Percentiles rank a stretch among this genome's conserved stretches.
Conservation (phyloP, 257 asterid species). For the Solanum pennellii region DNA sequence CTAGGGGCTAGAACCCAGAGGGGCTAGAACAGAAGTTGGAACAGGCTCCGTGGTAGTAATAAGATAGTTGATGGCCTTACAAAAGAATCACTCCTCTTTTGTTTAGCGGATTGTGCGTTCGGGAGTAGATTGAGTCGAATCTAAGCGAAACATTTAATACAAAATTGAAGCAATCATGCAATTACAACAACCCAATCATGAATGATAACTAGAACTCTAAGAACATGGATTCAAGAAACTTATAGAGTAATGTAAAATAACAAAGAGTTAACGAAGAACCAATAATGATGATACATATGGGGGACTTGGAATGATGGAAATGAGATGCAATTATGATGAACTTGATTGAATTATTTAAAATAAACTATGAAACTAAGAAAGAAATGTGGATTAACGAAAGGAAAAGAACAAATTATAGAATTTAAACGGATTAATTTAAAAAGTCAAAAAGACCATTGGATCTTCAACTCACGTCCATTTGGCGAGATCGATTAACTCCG, state of each 20-base stretch:
- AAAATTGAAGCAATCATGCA: neutral
- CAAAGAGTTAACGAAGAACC: neutral
- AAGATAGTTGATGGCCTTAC: no score
- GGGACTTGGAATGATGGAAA: neutral
- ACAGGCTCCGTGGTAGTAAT: neutral
- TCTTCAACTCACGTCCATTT: neutral
- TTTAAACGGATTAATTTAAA: neutral
- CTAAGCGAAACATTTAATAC: no score
- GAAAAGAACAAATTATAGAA: no score
- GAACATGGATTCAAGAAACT: neutral
- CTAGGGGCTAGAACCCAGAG: no score
- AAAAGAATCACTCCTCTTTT: neutral
- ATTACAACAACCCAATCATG: neutral
- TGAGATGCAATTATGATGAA: no score
- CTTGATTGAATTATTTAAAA: neutral
- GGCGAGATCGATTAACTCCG: neutral
- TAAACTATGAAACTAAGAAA: neutral
- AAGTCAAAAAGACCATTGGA: neutral
- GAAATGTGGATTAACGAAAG: neutral
- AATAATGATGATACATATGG: neutral
- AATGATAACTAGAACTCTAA: no score
- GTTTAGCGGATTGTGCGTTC: neutral
- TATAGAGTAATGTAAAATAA: no score
- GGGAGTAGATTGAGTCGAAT: neutral
- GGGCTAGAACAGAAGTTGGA: neutral